phyloP scores from a whole-genome alignment of 257 asterid species.

The Nicotiana attenuata region DNA sequence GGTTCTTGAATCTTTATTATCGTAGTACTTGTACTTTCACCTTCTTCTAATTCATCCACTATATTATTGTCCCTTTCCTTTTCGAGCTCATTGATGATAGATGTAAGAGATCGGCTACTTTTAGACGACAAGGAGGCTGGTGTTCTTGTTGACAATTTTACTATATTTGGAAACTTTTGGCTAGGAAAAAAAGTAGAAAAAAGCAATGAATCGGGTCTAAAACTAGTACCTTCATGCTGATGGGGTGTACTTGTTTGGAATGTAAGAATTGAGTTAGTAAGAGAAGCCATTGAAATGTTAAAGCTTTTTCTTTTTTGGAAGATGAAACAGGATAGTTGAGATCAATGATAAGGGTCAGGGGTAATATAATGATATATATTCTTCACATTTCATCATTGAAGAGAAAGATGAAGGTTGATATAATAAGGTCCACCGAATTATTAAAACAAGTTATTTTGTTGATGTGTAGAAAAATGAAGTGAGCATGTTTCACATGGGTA shows the following conservation, averaged over 20 bases:
- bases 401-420: not conserved
- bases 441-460: not conserved
- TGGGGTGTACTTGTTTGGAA: not conserved
- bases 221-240: not conserved
- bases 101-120: slow-evolving; percentile 7
- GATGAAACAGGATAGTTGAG: not conserved
- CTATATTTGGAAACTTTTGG: not conserved
- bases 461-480: not conserved
- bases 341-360: not conserved
- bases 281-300: slow-evolving; percentile 3
- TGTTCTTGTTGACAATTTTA: slow-evolving; percentile 6
- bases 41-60: not conserved
- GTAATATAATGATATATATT: not conserved
- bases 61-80: not conserved
- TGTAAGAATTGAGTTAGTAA: not conserved
- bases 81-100: not conserved
- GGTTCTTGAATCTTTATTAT: not conserved
- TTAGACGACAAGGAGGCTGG: slow-evolving; percentile 2
- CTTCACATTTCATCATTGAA: not conserved
- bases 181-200: not conserved
- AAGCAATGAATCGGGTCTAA: not conserved
- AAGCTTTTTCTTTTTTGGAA: not conserved
- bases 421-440: not conserved
- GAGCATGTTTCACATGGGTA: not conserved
- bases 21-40: not conserved